Base-by-base conservation (phyloP, 352 stramenopile species). In the Globisporangium recalcitrans region DNA sequence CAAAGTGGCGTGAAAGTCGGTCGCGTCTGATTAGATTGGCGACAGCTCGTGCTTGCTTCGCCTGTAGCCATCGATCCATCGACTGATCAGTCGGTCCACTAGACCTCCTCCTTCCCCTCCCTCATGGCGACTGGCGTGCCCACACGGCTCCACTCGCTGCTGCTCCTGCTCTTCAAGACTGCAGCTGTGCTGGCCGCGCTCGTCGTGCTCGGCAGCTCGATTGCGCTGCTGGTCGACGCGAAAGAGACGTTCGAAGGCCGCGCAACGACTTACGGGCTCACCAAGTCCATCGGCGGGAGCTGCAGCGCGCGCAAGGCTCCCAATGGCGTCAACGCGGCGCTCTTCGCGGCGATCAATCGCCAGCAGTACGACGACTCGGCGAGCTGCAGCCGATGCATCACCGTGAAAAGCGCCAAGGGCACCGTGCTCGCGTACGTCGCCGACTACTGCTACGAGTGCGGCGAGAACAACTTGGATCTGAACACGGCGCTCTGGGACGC, bases 361-460 rank as follows among this genome's bases (percentile, higher is more conserved):
- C 68, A 85, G 27, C 78, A 88, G 58, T 87, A 87, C 63, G 78
- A 69, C 58, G 67, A 74, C 26, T 82, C 76, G 19, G 70, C 72
- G 8, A 74, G 64, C 62, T 88, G 77, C 64, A 85, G 75, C 31
- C 79, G 82, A 53, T 87, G 77, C 58, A 66, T 87, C 53, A 74
- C 65, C 29, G 72, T 87, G 42, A 77, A 67, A 27, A 75, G 75
- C 49, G 69, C 75, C 31, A 71, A 62, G 58, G 75, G 72, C 38
- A 82, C 70, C 16, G 76, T 79, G 21, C 72, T 75, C 14, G 54
- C 75, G 29, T 83, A 78, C 61, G 71, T 89, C n/a, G 77, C 74
- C 1, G 78, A 89, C 60, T 58, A 82, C n/a, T 89, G 80, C 68
- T 83, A 77, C 60, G 80, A 88, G 59, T 89, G 82, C 32, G 73